Evolutionary conservation across 805 yeast genomes (phyloP), one percentile per base, ranked within the genome.

Genomic region (Kodamaea neixiangensis): DNA sequence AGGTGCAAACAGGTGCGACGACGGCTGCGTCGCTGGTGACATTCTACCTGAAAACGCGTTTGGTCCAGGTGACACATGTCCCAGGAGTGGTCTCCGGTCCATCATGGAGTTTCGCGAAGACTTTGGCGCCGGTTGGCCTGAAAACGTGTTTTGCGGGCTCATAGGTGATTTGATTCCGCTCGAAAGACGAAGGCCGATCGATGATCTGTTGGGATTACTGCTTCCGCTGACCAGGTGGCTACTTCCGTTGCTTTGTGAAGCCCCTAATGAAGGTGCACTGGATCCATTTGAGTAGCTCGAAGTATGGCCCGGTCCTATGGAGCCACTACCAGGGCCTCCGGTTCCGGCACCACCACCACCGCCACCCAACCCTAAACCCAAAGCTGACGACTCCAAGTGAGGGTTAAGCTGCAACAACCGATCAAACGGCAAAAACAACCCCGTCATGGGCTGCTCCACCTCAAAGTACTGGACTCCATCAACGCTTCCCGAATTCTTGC

Each of bases 401-500:
- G 76, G 70, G 54, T 74, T 74, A 20, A 60, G 71, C n/a, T 60
- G 49, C 44, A 61, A 59, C 43, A 74, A 59, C 44, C 77, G 77
- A 46, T 73, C 80, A 61, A 75, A 81, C 1, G 83, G 84, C 44
- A 92, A 75, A 60, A 92, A 92, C 22, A 92, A 67, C 0, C 97
- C 97, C 15, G 90, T 76, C 50, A 79, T 79, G 0, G 91, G 87
- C 33, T 62, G 68, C 5, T 73, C 68, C 0, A 92, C 89, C 3
- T 73, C 72, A 62, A 92, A 92, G 64, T 91, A 91, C 48, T 73
- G 73, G 6, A 72, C 63, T 0, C 96, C 96, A 51, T 85, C 80
- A 42, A 84, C 90, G 39, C 80, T 78, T n/a, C 99, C 99, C 49
- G 82, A 80, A 62, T 93, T 94, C 66, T 89, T 88, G 18, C 99